Evolutionary conservation across 2,329 filamentous ascomycete species (phyloP).

Genomic region (Colletotrichum sp.): DNA sequence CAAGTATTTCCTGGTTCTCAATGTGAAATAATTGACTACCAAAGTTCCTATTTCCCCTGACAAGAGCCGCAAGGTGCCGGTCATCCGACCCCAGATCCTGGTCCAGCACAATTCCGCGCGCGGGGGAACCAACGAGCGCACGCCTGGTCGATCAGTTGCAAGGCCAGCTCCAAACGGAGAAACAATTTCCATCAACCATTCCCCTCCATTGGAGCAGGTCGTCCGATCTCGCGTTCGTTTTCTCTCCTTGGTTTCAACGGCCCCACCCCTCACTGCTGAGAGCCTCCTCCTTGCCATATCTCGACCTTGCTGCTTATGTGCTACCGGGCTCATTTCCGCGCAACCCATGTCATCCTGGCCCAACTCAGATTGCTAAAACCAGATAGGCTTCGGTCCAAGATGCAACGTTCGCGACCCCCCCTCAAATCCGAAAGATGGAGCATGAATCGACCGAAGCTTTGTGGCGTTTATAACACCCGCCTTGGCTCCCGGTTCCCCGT

Average conservation of each 20-base stretch:
- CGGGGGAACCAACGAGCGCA: neutral
- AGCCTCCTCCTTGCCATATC: neutral
- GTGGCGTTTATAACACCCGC: neutral
- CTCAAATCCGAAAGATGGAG: neutral
- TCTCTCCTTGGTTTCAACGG: neutral
- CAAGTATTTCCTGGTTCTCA: neutral
- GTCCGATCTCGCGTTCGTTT: neutral
- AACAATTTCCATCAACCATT: slow-evolving; percentile 1
- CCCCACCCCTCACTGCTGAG: neutral
- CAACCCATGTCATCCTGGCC: neutral
- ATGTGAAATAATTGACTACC: neutral
- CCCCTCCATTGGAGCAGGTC: neutral
- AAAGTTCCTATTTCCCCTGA: neutral
- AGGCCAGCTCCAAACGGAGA: neutral
- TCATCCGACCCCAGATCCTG: neutral
- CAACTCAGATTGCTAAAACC: neutral
- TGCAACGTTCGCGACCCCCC: neutral
- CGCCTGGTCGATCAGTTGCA: neutral
- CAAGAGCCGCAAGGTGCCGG: neutral
- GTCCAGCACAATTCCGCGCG: neutral
- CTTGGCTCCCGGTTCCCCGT: neutral
- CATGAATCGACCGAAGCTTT: neutral
- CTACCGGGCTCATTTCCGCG: slow-evolving; percentile 4
- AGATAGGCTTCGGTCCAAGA: neutral
- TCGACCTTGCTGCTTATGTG: neutral